Base-by-base conservation (phyloP, 164 flowering plant species). In the Platanus orientalis region DNA sequence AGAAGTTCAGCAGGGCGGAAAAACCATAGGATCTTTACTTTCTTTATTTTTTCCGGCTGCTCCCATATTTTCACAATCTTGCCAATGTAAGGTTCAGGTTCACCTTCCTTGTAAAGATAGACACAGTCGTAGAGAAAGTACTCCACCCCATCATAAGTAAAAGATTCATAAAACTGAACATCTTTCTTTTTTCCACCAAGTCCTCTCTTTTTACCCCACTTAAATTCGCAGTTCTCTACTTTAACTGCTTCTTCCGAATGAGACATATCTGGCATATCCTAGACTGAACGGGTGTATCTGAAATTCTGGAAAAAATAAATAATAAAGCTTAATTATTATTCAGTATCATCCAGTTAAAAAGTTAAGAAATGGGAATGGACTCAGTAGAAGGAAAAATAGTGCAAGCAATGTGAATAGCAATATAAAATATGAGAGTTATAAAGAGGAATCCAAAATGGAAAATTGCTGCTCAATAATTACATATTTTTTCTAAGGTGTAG, bases 61-160 rank as follows among this genome's bases (percentile, higher is more conserved):
- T 85, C 85, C 94, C 92, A 89, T 61, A 88, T 84, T 62, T 88
- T 89, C 23, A 88, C 52, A 6, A 95, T 70, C 57, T 89, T 95
- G 9, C 96, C 97, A 48, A 95, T 73, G 48, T 73, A 77, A 23
- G 93, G 97, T 64, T 79, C 83, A 1, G 79, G 71, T 54, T 80
- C 89, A 12, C 74, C 81, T 5, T 84, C 84, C 53, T 66, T 62
- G 61, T 71, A 75, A 61, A 89, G 57, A 56, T 83, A 91, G 6
- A 89, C 91, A 60, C 75, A 75, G 39, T 91, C 97, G 71, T 77
- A 79, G 5, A 89, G 80, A 28, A 9, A 25, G 60, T 92, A 91
- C n/a, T 86, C 81, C 14, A 71, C 78, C 16, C 93, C 92, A 71
- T 95, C 96, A 63, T 69, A 95, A 5, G 73, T 79, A 71, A 91